phyloP scores from a whole-genome alignment of 129 eudicot genomes.

The Pulicaria dysenterica region DNA sequence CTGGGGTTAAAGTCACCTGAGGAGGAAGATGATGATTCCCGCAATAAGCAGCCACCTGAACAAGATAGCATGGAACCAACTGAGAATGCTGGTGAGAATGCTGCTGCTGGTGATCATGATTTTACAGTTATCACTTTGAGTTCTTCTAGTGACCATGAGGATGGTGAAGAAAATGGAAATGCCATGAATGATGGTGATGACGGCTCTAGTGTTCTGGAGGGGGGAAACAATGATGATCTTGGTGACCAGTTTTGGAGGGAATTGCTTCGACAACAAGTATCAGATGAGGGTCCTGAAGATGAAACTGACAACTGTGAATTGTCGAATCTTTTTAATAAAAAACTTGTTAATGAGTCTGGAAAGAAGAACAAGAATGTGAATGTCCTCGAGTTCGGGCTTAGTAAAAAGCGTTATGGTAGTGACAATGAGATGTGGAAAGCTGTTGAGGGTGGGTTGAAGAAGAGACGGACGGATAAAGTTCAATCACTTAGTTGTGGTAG shows the following conservation, averaged over 20 bases:
- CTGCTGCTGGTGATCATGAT: conserved; percentile 28
- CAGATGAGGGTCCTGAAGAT: conserved; percentile 5
- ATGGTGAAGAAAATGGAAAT: conserved; percentile 28
- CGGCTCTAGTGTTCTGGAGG: conserved; percentile 14
- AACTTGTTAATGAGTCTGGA: neutral
- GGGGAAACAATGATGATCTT: neutral
- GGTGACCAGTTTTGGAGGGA: neutral
- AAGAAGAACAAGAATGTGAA: neutral
- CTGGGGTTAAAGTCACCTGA: conserved; percentile 25
- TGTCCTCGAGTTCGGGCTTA: neutral
- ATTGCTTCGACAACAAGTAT: neutral
- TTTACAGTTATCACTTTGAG: conserved; percentile 25
- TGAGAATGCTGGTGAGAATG: conserved; percentile 25
- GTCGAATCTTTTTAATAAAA: neutral
- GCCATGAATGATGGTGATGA: conserved; percentile 14
- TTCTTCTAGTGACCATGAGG: conserved; percentile 34
- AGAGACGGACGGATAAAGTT: conserved; percentile 26
- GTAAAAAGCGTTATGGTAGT: conserved; percentile 10
- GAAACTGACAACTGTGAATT: neutral
- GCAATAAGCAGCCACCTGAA: conserved; percentile 16
- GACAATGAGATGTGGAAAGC: conserved; percentile 6
- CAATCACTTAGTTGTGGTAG: neutral
- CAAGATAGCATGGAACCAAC: conserved; percentile 13
- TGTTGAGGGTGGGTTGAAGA: conserved; percentile 31
- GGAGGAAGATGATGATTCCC: conserved; percentile 10